These are phyloP conservation scores for Microbotryum intermedium DNA, from an alignment of 1,284 basidiomycete genomes.

Conservation along the genomic window DNA sequence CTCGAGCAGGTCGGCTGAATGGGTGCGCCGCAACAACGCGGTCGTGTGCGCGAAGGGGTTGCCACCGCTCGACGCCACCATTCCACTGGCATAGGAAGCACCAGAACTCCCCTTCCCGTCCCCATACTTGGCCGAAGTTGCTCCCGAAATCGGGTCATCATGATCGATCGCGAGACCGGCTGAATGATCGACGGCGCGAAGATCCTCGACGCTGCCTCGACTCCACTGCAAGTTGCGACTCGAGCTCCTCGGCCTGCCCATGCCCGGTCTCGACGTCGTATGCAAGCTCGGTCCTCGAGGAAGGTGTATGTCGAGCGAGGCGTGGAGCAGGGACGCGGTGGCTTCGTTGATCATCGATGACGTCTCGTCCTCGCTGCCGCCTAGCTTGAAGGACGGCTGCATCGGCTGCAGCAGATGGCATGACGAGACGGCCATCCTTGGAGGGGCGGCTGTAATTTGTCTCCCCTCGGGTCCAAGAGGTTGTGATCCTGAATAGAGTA, in stretches of 20 bases:
- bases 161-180: neutral
- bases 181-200: slow-evolving; percentile 1
- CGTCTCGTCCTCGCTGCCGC: too few species aligned
- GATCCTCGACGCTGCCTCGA: slow-evolving; percentile 8
- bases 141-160: neutral
- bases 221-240: neutral
- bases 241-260: neutral
- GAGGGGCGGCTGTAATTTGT: too few species aligned
- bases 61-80: too few species aligned
- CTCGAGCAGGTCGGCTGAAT: slow-evolving; percentile 6
- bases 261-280: too few species aligned
- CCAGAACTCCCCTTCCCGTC: neutral
- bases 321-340: neutral
- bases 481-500: too few species aligned
- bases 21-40: slow-evolving; percentile 1
- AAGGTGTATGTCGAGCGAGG: neutral
- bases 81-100: neutral
- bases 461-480: too few species aligned
- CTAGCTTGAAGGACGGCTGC: too few species aligned
- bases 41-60: neutral
- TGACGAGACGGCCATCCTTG: too few species aligned
- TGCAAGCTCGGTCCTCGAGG: neutral
- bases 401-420: too few species aligned
- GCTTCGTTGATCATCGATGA: neutral
- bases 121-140: neutral